Conservation (phyloP, 2,329 filamentous ascomycete species). For the Paecilomyces variotii region DNA sequence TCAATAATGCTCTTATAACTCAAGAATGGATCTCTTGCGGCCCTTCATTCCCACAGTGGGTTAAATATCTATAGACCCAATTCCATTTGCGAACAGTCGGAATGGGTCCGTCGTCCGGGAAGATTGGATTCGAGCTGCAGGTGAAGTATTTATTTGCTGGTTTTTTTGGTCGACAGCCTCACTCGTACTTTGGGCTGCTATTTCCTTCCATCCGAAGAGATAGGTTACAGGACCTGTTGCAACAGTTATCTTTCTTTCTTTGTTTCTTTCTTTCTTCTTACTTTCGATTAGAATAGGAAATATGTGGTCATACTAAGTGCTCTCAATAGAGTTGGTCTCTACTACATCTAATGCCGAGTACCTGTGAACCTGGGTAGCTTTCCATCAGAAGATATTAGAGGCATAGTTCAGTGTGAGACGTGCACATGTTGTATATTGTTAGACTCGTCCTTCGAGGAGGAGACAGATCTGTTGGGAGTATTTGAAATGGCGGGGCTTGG, state of each 20-base stretch:
- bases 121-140: neutral
- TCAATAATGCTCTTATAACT: neutral
- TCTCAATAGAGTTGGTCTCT: no score
- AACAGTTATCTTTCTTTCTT: neutral
- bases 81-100: neutral
- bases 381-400: no score
- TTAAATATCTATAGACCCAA: neutral
- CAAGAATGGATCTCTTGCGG: neutral
- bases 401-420: no score
- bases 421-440: neutral
- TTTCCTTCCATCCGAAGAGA: neutral
- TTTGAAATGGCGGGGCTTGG: neutral
- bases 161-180: neutral
- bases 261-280: no score
- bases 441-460: neutral
- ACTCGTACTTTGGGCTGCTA: neutral
- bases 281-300: no score
- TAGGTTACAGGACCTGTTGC: neutral
- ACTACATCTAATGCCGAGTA: no score
- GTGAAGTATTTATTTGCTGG: neutral
- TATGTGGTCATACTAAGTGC: no score
- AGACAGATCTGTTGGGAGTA: neutral
- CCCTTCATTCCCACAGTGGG: neutral
- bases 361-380: no score
- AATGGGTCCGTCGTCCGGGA: neutral